A percentile compares a stretch with the other conserved stretches of the same genome.
These are phyloP conservation scores for Tephrocybe sp. DNA, from an alignment of 768 basidiomycete species.

Conservation along the genomic window DNA sequence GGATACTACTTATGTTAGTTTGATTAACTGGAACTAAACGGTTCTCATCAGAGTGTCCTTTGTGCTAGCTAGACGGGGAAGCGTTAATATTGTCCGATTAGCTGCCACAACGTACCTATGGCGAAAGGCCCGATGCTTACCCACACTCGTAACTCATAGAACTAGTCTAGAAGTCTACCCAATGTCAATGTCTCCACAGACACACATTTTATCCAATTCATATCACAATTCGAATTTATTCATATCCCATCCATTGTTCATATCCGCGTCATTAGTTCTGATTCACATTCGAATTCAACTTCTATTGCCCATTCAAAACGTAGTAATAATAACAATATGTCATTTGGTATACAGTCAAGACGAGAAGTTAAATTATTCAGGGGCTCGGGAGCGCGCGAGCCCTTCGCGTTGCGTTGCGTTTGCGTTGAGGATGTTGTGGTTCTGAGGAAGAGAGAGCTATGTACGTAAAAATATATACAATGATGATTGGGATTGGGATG, in stretches of 20 bases:
- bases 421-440: too few relatives aligned
- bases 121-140: too few relatives aligned
- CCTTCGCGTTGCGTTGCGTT: constrained; percentile 33
- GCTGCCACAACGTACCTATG: too few relatives aligned
- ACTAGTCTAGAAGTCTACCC: background rate
- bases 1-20: too few relatives aligned
- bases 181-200: background rate
- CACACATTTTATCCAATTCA: too few relatives aligned
- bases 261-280: too few relatives aligned
- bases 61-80: background rate
- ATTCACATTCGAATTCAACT: too few relatives aligned
- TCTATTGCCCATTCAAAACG: background rate
- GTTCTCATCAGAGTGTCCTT: background rate
- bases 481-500: background rate
- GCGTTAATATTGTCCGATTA: too few relatives aligned
- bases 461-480: constrained; percentile 11
- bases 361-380: constrained; percentile 19
- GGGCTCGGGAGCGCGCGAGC: constrained; percentile 36
- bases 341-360: constrained; percentile 10
- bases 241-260: too few relatives aligned
- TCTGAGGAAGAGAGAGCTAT: too few relatives aligned
- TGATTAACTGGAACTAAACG: background rate
- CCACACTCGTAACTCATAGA: too few relatives aligned
- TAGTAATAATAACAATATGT: background rate
- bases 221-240: too few relatives aligned